A percentile compares a stretch with the other conserved stretches of the same genome.
phyloP scores from a whole-genome alignment of 129 eudicot species.

The Rutidosis leptorrhynchoides region DNA sequence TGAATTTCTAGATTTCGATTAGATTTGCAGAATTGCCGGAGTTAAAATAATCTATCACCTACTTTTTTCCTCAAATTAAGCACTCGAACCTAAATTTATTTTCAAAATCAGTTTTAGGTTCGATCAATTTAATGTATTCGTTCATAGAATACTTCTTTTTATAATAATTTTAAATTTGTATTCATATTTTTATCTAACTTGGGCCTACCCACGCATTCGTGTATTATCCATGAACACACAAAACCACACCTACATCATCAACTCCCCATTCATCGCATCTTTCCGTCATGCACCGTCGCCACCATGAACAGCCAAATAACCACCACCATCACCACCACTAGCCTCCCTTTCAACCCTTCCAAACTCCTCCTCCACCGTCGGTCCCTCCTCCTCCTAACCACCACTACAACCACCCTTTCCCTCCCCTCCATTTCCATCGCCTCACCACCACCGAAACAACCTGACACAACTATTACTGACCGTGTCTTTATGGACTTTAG shows the following conservation, averaged over 20 bases:
- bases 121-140: too few species aligned
- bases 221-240: slow-evolving; percentile 35
- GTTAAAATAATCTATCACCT: too few species aligned
- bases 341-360: slow-evolving; percentile 22
- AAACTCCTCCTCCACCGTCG: slow-evolving; percentile 69
- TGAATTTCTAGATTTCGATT: too few species aligned
- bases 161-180: too few species aligned
- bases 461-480: slow-evolving; percentile 91
- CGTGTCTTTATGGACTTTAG: slow-evolving; percentile 80
- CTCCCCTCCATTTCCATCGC: slow-evolving; percentile 37
- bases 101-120: too few species aligned
- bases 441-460: slow-evolving; percentile 40
- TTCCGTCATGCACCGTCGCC: slow-evolving; percentile 52
- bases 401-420: slow-evolving; percentile 44
- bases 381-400: slow-evolving; percentile 63
- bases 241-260: slow-evolving; percentile 29
- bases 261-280: background rate
- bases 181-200: too few species aligned
- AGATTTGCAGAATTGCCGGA: too few species aligned
- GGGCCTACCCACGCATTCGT: slow-evolving; percentile 23
- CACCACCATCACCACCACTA: slow-evolving; percentile 31
- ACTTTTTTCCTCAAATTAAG: too few species aligned
- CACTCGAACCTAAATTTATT: too few species aligned
- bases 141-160: too few species aligned
- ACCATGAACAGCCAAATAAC: slow-evolving; percentile 37